A percentile compares a stretch with the other conserved stretches of the same genome.
phyloP scores from a whole-genome alignment of 2,329 filamentous ascomycete species.

The Claviceps fusiformis region DNA sequence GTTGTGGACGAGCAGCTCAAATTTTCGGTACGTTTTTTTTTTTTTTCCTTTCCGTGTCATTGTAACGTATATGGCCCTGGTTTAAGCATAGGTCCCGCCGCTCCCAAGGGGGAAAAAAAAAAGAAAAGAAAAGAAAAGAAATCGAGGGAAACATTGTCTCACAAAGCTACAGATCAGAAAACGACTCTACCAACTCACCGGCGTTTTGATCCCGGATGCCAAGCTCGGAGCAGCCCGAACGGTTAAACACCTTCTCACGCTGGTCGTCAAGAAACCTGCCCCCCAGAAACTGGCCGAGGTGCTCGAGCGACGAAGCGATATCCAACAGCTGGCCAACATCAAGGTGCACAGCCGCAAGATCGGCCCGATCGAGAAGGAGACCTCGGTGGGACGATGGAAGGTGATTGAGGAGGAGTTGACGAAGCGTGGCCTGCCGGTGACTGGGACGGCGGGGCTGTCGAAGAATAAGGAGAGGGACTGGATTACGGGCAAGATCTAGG shows the following conservation, averaged over 20 bases:
- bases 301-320: conserved; percentile 32
- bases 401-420: conserved; percentile 58
- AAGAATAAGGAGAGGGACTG: conserved; percentile 31
- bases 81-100: neutral
- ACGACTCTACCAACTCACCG: conserved; percentile 69
- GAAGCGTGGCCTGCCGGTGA: conserved; percentile 46
- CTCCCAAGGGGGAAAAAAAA: neutral
- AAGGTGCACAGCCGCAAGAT: conserved; percentile 49
- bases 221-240: conserved; percentile 44
- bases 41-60: too few species aligned
- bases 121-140: neutral
- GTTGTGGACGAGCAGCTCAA: conserved; percentile 48
- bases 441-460: conserved; percentile 27
- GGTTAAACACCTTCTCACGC: conserved; percentile 38
- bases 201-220: conserved; percentile 59
- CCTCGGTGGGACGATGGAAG: conserved; percentile 63
- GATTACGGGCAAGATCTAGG: conserved; percentile 25
- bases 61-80: neutral
- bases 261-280: conserved; percentile 40
- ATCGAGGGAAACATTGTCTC: neutral
- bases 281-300: conserved; percentile 49
- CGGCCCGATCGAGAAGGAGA: conserved; percentile 60
- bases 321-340: conserved; percentile 53
- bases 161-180: conserved; percentile 52
- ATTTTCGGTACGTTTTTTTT: conserved; percentile 52